Evolutionary conservation across 805 yeast genomes (phyloP).

Genomic region (Candida ulmi): DNA sequence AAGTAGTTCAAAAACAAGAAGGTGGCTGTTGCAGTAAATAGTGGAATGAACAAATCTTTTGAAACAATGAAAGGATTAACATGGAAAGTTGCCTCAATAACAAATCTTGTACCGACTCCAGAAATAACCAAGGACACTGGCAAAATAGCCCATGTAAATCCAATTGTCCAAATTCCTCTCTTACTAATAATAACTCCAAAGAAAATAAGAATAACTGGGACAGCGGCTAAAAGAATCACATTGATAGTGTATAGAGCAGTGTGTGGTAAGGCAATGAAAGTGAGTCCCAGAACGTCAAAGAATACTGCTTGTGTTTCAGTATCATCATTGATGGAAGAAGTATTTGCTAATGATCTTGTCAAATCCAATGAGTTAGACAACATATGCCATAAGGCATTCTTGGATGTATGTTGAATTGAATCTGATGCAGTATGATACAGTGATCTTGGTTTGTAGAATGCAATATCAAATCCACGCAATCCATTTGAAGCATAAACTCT

Average conservation of each 20-base stretch:
- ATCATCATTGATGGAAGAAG: slow-evolving; percentile 28
- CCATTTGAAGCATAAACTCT: slow-evolving; percentile 63
- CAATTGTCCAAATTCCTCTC: slow-evolving; percentile 44
- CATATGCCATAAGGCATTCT: slow-evolving; percentile 82
- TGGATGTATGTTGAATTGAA: slow-evolving; percentile 55
- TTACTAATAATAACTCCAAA: slow-evolving; percentile 43
- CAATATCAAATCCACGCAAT: slow-evolving; percentile 81
- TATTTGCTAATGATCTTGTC: slow-evolving; percentile 38
- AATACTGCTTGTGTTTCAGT: slow-evolving; percentile 45
- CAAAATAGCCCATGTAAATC: slow-evolving; percentile 45
- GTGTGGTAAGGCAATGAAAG: slow-evolving; percentile 49
- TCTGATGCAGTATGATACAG: slow-evolving; percentile 79
- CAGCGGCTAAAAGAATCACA: slow-evolving; percentile 41
- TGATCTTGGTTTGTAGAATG: slow-evolving; percentile 81
- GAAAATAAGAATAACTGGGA: slow-evolving; percentile 49
- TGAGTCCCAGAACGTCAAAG: slow-evolving; percentile 58
- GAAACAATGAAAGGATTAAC: slow-evolving; percentile 48
- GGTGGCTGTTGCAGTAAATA: slow-evolving; percentile 41
- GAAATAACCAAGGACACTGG: slow-evolving; percentile 54
- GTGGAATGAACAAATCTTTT: slow-evolving; percentile 42
- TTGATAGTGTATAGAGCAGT: slow-evolving; percentile 45
- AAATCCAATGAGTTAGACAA: slow-evolving; percentile 63
- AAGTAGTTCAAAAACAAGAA: slow-evolving; percentile 52
- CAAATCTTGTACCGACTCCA: slow-evolving; percentile 27
- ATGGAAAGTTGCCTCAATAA: slow-evolving; percentile 34